A percentile compares a stretch with the other conserved stretches of the same genome.
Evolutionary conservation across 2,329 filamentous ascomycete species (phyloP).

Genomic region (Calonectria naviculata): DNA sequence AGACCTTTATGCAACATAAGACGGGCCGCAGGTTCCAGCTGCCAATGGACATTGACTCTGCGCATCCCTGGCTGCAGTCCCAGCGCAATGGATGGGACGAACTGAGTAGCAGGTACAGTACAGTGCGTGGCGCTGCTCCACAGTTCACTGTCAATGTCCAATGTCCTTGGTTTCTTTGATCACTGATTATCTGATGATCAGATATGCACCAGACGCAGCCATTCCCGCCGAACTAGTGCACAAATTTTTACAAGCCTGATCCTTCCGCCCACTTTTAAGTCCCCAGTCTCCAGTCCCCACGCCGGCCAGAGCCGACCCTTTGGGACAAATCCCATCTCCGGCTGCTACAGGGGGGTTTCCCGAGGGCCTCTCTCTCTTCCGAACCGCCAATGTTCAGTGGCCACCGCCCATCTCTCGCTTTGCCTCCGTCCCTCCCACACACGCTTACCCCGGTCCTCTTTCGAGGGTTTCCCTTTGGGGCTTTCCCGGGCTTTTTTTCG

Average conservation of each 20-base stretch:
- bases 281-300: neutral
- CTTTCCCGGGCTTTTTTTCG: neutral
- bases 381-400: neutral
- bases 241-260: neutral
- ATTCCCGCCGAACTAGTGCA: neutral
- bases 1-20: neutral
- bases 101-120: neutral
- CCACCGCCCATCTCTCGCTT: neutral
- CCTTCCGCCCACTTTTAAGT: neutral
- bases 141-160: neutral
- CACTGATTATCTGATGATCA: slow-evolving; percentile 2
- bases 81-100: neutral
- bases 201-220: neutral
- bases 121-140: neutral
- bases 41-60: neutral
- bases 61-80: neutral
- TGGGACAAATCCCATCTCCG: slow-evolving; percentile 1
- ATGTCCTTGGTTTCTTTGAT: neutral
- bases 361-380: neutral
- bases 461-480: neutral
- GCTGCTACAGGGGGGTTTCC: neutral
- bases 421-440: neutral
- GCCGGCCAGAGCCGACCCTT: slow-evolving; percentile 5
- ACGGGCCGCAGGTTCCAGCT: neutral
- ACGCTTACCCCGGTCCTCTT: neutral